These are phyloP conservation scores for Cercospora canescens DNA, from an alignment of 2,329 filamentous ascomycete species.

Conservation along the genomic window DNA sequence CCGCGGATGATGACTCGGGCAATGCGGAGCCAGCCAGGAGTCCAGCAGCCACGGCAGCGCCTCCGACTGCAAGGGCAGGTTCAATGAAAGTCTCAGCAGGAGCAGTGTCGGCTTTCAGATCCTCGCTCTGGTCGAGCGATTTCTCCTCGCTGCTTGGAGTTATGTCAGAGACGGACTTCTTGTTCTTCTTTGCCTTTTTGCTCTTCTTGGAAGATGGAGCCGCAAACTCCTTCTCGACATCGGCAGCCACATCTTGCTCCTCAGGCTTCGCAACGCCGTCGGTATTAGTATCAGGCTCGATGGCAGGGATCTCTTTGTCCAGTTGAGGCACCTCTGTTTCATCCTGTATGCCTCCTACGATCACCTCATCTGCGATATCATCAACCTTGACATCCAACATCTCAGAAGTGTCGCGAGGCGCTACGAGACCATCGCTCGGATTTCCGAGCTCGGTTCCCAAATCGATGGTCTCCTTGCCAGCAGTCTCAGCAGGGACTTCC, in stretches of 20 bases:
- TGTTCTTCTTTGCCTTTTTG: conserved; percentile 29
- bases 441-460: not conserved
- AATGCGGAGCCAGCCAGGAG: not conserved
- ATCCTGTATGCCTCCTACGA: not conserved
- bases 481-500: not conserved
- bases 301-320: not conserved
- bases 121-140: not conserved
- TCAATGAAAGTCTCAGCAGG: not conserved
- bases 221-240: not conserved
- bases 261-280: not conserved
- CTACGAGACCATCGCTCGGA: not conserved
- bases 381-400: not conserved
- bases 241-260: not conserved
- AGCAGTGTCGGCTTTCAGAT: not conserved
- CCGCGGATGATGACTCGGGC: not conserved
- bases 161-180: conserved; percentile 7
- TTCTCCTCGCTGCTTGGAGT: not conserved
- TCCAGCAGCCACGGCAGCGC: not conserved
- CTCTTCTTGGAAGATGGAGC: conserved; percentile 19
- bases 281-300: not conserved
- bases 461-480: not conserved
- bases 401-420: not conserved
- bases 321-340: not conserved
- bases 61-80: not conserved
- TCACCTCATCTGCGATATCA: not conserved